A percentile compares a stretch with the other conserved stretches of the same genome.
These are phyloP conservation scores for Arachnomyces sp. DNA, from an alignment of 2,329 filamentous ascomycete species.

Conservation along the genomic window DNA sequence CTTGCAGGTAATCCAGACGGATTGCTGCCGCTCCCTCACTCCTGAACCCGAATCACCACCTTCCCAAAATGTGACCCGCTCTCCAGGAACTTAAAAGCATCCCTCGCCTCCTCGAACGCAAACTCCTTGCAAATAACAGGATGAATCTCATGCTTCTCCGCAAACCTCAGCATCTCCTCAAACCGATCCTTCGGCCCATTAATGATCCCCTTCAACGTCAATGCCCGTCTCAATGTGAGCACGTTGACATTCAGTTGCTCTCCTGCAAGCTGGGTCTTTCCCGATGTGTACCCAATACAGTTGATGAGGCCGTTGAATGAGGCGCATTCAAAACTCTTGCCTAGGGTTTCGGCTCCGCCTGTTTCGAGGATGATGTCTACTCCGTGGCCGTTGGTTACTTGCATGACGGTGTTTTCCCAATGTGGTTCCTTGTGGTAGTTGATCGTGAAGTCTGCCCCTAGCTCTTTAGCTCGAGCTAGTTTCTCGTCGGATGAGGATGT, in stretches of 20 bases:
- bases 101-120: slow-evolving; percentile 42
- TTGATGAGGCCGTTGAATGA: slow-evolving; percentile 40
- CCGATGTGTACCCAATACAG: slow-evolving; percentile 41
- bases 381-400: slow-evolving; percentile 37
- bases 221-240: slow-evolving; percentile 41
- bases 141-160: slow-evolving; percentile 24
- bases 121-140: slow-evolving; percentile 49
- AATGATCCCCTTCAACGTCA: slow-evolving; percentile 50
- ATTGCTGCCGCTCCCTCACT: too few species aligned
- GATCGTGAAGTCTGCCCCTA: slow-evolving; percentile 42
- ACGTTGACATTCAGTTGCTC: slow-evolving; percentile 55
- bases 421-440: slow-evolving; percentile 40
- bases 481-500: slow-evolving; percentile 46
- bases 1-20: too few species aligned
- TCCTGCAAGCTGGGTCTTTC: slow-evolving; percentile 47
- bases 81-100: slow-evolving; percentile 46
- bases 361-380: slow-evolving; percentile 46
- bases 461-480: slow-evolving; percentile 40
- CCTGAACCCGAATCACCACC: too few species aligned
- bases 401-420: slow-evolving; percentile 40
- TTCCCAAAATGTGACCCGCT: slow-evolving; percentile 49
- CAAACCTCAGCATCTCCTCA: slow-evolving; percentile 30
- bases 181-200: slow-evolving; percentile 54
- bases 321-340: slow-evolving; percentile 40
- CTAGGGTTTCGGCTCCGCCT: slow-evolving; percentile 43